Evolutionary conservation across 305 asterid species (phyloP), one percentile per base, ranked within the genome.

Genomic region (Ajuga reptans): DNA sequence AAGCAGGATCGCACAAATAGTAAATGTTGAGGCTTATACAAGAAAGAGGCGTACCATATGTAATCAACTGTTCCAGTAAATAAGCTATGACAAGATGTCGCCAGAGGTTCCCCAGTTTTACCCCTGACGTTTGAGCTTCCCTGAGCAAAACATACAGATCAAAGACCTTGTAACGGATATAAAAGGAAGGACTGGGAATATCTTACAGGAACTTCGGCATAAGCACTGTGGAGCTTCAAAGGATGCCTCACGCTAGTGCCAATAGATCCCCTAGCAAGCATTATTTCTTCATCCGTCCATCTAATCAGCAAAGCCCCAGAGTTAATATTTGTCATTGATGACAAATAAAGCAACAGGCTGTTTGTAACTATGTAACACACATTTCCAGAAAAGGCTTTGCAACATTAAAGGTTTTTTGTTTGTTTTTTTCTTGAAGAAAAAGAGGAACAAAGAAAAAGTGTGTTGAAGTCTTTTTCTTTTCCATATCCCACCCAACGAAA

Each of bases 61-160:
- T 91, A 91, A 78, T 91, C 96, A 64, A 86, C 94, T 15, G 96
- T 89, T 65, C 97, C 97, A 69, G 79, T 66, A 79, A 91, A 91
- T 77, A 79, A 74, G 52, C 85, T 77, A 65, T 89, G 96, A 76
- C 75, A 79, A 24, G 97, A 89, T 37, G 97, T 91, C 16, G 77
- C 90, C 70, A 82, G 77, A 55, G 97, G 97, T 81, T 91, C 97
- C 69, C 96, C 97, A 17, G 66, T 43, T 57, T 45, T 65, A 80
- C 82, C 95, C 82, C 97, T 83, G 46, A 82, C 79, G 31, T 69
- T 74, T 27, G 83, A 63, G 85, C 84, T 87, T 82, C 91, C 95
- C 96, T 90, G 80, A 67, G 64, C 18, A 80, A 74, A 72, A 18
- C 24, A 61, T 60, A 68, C 39, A 69, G 12, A 43, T 59, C 17